These are phyloP conservation scores for Raffaelea ambrosiae DNA, from an alignment of 2,329 filamentous ascomycete species.

Conservation along the genomic window DNA sequence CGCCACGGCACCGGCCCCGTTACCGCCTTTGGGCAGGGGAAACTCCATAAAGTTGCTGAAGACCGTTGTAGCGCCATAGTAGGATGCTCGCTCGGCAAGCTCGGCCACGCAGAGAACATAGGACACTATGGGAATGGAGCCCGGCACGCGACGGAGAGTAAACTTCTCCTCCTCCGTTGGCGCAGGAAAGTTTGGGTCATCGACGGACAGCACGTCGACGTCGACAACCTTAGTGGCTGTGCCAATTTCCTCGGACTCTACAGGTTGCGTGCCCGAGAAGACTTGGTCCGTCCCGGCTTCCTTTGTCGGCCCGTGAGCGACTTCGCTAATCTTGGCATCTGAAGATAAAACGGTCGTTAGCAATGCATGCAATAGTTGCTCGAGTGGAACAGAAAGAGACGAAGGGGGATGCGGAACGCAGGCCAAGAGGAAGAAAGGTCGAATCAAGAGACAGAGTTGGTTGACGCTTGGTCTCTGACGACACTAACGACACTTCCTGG, in stretches of 20 bases:
- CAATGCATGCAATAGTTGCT: background rate
- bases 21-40: constrained; percentile 34
- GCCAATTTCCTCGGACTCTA: constrained; percentile 3
- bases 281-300: constrained; percentile 1
- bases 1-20: constrained; percentile 24
- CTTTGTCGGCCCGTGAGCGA: constrained; percentile 1
- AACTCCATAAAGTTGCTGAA: constrained; percentile 50
- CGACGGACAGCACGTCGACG: background rate
- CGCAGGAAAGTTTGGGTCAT: constrained; percentile 17
- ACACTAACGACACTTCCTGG: too few species aligned
- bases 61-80: constrained; percentile 39
- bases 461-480: too few species aligned
- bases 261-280: constrained; percentile 2
- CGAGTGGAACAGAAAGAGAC: background rate
- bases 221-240: background rate
- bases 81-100: constrained; percentile 42
- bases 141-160: constrained; percentile 37
- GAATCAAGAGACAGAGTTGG: too few species aligned
- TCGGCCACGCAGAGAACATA: constrained; percentile 42
- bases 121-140: constrained; percentile 31
- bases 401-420: background rate
- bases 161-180: constrained; percentile 37
- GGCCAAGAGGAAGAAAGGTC: too few species aligned
- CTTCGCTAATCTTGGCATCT: background rate
- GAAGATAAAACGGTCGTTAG: too few species aligned